Percentiles rank a stretch among this genome's conserved stretches.
Evolutionary conservation across 106 monocot genomes (phyloP).

Genomic region (Chionographis japonica): DNA sequence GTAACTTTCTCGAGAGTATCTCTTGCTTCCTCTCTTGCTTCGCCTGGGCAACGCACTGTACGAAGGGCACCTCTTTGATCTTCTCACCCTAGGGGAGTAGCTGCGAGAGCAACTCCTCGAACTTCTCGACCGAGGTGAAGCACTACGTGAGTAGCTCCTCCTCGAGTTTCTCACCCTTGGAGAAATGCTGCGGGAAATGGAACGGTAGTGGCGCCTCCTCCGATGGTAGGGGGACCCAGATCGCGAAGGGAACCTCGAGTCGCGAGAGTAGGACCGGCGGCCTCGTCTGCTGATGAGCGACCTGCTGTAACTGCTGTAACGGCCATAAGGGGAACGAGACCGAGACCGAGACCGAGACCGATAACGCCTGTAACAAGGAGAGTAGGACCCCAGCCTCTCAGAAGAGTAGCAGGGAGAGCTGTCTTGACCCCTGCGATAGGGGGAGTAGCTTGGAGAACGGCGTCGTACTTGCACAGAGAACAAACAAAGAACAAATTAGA

Average conservation of each 20-base stretch:
- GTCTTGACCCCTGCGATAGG: slow-evolving; percentile 23
- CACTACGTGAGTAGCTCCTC: slow-evolving; percentile 19
- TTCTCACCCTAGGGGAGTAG: not conserved
- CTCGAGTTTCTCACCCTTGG: not conserved
- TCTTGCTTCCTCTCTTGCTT: slow-evolving; percentile 9
- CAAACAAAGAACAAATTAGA: not conserved
- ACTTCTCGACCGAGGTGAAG: slow-evolving; percentile 10
- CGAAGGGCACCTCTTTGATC: slow-evolving; percentile 14
- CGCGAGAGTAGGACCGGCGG: slow-evolving; percentile 31
- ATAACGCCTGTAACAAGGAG: slow-evolving; percentile 17
- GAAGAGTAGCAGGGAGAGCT: slow-evolving; percentile 23
- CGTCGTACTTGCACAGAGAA: slow-evolving; percentile 14
- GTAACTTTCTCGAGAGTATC: slow-evolving; percentile 52
- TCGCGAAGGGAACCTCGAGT: slow-evolving; percentile 37
- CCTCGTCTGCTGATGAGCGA: slow-evolving; percentile 16
- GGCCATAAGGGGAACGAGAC: slow-evolving; percentile 15
- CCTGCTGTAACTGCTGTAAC: slow-evolving; percentile 6
- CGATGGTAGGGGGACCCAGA: slow-evolving; percentile 28
- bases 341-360: not conserved
- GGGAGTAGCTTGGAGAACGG: slow-evolving; percentile 42
- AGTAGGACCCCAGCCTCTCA: slow-evolving; percentile 12
- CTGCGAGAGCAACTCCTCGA: slow-evolving; percentile 20
- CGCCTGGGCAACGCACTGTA: slow-evolving; percentile 7
- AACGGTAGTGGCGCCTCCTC: slow-evolving; percentile 16
- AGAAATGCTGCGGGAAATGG: slow-evolving; percentile 26